These are phyloP conservation scores for Hepatocystis sp. DNA, from an alignment of 169 alveolate species.

Conservation along the genomic window DNA sequence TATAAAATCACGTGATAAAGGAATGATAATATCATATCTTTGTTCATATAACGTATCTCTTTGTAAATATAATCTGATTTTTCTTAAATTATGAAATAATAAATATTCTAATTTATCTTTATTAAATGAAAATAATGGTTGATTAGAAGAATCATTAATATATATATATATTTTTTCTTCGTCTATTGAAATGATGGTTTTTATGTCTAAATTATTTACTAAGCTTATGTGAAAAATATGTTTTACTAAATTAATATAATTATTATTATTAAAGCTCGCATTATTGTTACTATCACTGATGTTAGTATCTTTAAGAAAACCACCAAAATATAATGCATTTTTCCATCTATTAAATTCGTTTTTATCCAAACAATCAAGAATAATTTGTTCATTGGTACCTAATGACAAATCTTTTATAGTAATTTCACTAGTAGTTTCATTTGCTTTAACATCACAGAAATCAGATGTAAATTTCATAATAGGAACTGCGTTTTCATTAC, in stretches of 20 bases:
- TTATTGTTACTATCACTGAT: too few species aligned
- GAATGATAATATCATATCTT: constrained; percentile 80
- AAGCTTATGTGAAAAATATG: constrained; percentile 84
- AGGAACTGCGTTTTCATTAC: constrained; percentile 79
- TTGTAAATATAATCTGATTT: constrained; percentile 79
- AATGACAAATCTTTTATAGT: constrained; percentile 44
- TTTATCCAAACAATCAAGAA: constrained; percentile 81
- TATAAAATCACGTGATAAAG: constrained; percentile 81
- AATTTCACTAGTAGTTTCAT: constrained; percentile 77
- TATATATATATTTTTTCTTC: constrained; percentile 62
- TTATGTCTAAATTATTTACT: constrained; percentile 74
- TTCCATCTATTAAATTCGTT: constrained; percentile 83
- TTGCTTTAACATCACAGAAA: constrained; percentile 77
- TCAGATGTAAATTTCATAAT: constrained; percentile 76
- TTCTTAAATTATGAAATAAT: constrained; percentile 70
- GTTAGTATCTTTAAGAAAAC: constrained; percentile 75
- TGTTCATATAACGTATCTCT: constrained; percentile 81
- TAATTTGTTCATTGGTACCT: constrained; percentile 71
- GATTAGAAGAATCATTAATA: constrained; percentile 52
- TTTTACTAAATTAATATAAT: constrained; percentile 77
- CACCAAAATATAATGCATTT: constrained; percentile 83
- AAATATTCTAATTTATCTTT: constrained; percentile 70
- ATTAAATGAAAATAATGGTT: constrained; percentile 80
- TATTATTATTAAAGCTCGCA: too few species aligned
- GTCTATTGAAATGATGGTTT: constrained; percentile 27